Base-by-base conservation (phyloP, 495 filamentous ascomycete species). In the Neurospora sp. region DNA sequence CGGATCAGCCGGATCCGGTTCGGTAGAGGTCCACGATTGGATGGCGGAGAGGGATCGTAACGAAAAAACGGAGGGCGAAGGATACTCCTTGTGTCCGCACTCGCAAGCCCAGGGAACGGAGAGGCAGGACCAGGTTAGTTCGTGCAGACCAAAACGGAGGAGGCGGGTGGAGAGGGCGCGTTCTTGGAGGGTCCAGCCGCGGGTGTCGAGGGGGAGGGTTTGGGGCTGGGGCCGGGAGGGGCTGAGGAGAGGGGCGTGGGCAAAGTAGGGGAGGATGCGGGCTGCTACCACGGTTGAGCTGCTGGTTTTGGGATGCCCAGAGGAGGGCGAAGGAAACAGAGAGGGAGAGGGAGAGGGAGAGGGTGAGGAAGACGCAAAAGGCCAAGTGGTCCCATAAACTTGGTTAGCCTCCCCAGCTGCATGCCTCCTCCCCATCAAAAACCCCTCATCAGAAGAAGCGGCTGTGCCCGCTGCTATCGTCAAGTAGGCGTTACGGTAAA, bases 21-120 rank as follows among this genome's bases (percentile, higher is more conserved):
- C n/a, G n/a, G n/a, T n/a, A n/a, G n/a, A n/a, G n/a, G n/a, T n/a
- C n/a, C n/a, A n/a, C n/a, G n/a, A n/a, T n/a, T n/a, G n/a, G n/a
- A n/a, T n/a, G n/a, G n/a, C n/a, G n/a, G n/a, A n/a, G n/a, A 42
- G 5, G 3, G 41, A n/a, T 0, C 41, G 41, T 0, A 44, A 1
- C 2, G 41, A 44, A 8, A 44, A n/a, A 3, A 44, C 83, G 85
- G 59, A 78, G 84, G 12, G 40, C 0, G 27, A 10, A 37, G 71
- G 27, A 5, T 37, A 38, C 11, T 83, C 84, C 0, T 76, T 54
- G 10, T 23, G 41, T 41, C 85, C 27, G 14, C 83, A 8, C 77
- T 87, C 1, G 27, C 41, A 23, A 0, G 0, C 0, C 10, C 41
- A 44, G 16, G 41, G 41, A 0, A n/a, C 0, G 41, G 41, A 8